Percentiles rank a stretch among this genome's conserved stretches.
These are phyloP conservation scores for Coelastrella sp. DNA, from an alignment of 139 green algal species.

Conservation along the genomic window DNA sequence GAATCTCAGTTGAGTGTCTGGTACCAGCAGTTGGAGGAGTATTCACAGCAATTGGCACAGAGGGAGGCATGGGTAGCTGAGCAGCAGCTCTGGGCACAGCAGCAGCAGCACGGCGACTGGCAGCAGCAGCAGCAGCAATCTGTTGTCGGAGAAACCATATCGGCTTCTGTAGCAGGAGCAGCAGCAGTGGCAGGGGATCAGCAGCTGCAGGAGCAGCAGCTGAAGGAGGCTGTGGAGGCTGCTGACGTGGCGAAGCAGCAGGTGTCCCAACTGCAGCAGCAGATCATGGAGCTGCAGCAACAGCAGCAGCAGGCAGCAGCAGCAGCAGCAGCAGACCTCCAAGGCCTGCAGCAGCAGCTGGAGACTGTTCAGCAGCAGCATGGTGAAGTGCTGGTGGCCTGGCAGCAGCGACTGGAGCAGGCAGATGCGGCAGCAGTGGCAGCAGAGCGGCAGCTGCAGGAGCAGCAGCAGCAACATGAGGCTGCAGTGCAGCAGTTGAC, in stretches of 20 bases:
- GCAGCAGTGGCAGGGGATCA: slow-evolving; percentile 24
- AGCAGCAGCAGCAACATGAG: slow-evolving; percentile 20
- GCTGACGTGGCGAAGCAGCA: slow-evolving; percentile 22
- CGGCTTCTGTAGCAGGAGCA: neutral
- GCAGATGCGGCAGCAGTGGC: slow-evolving; percentile 11
- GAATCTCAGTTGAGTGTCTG: slow-evolving; percentile 30
- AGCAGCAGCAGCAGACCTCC: neutral
- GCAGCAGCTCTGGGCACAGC: slow-evolving; percentile 8
- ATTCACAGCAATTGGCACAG: neutral
- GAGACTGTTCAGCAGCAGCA: slow-evolving; percentile 35
- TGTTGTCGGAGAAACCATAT: neutral
- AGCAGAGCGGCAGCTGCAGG: slow-evolving; percentile 31
- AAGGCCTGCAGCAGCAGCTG: neutral
- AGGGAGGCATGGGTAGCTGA: slow-evolving; percentile 6
- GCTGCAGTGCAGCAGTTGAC: neutral
- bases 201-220: slow-evolving; percentile 29
- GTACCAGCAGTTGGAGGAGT: slow-evolving; percentile 46
- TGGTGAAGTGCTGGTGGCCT: slow-evolving; percentile 19
- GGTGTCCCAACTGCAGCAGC: neutral
- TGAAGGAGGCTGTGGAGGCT: slow-evolving; percentile 9
- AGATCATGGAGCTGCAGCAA: slow-evolving; percentile 2
- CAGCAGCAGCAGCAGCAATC: slow-evolving; percentile 14
- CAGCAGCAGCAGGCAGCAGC: slow-evolving; percentile 21
- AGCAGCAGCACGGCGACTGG: slow-evolving; percentile 16
- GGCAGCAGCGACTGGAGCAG: slow-evolving; percentile 39